Conservation (phyloP, 2,329 filamentous ascomycete genomes). For the Plectosphaerella cucumerina region DNA sequence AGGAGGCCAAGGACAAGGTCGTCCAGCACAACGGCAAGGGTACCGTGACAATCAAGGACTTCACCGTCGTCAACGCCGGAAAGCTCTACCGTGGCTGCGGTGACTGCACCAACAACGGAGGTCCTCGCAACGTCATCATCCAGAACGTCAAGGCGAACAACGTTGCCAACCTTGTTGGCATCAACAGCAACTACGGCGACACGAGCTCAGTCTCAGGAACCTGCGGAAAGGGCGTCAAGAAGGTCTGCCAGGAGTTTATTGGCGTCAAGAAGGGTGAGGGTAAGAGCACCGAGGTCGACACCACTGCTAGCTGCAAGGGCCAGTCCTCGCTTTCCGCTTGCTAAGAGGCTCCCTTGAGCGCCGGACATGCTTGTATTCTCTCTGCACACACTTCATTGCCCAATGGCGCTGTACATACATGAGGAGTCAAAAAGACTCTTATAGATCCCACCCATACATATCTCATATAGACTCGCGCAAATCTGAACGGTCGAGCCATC, state of each 20-base stretch:
- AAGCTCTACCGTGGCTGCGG: conserved; percentile 14
- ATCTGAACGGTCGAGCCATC: no score
- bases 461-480: no score
- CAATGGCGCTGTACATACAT: no score
- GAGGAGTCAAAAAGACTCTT: no score
- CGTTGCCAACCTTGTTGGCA: conserved; percentile 11
- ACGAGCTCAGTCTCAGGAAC: conserved; percentile 2
- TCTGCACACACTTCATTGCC: no score
- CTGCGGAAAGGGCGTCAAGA: conserved; percentile 10
- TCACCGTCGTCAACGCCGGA: conserved; percentile 12
- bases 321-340: neutral
- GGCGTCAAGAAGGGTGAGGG: conserved; percentile 12
- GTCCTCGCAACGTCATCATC: conserved; percentile 9
- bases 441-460: no score
- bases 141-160: conserved; percentile 14
- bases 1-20: conserved; percentile 10
- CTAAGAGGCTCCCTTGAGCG: neutral
- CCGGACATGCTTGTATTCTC: no score
- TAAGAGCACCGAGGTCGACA: conserved; percentile 12
- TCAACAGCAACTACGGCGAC: conserved; percentile 14
- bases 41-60: conserved; percentile 13
- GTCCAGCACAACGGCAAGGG: conserved; percentile 14
- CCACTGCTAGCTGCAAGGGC: conserved; percentile 13
- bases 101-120: conserved; percentile 11
- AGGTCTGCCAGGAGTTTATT: conserved; percentile 13